Percentiles rank a stretch among this genome's conserved stretches.
These are phyloP conservation scores for Cetradonia linearis DNA, from an alignment of 495 filamentous ascomycete genomes.

Conservation along the genomic window DNA sequence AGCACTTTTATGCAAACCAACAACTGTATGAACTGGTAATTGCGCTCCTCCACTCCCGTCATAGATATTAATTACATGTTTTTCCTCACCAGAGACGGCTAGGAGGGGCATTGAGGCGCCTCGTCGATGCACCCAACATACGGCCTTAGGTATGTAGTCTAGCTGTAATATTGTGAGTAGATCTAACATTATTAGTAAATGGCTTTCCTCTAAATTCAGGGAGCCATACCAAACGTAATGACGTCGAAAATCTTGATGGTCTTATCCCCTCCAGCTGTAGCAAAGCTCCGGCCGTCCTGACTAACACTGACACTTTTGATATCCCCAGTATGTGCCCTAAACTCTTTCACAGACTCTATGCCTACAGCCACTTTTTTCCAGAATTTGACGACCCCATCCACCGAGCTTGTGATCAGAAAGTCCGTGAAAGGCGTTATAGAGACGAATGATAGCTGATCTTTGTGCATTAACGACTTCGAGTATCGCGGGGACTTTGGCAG, in stretches of 20 bases:
- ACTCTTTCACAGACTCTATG: slow-evolving; percentile 97
- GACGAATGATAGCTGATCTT: slow-evolving; percentile 78
- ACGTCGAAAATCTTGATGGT: slow-evolving; percentile 96
- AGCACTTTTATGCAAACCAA: slow-evolving; percentile 62
- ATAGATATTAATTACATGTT: slow-evolving; percentile 64
- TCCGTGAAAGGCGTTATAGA: slow-evolving; percentile 83
- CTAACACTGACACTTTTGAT: slow-evolving; percentile 75
- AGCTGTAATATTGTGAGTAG: slow-evolving; percentile 70
- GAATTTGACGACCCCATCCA: slow-evolving; percentile 94
- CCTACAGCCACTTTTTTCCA: slow-evolving; percentile 93
- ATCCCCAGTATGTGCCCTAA: slow-evolving; percentile 78
- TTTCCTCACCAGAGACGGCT: slow-evolving; percentile 75
- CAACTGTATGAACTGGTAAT: slow-evolving; percentile 61
- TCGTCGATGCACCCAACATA: slow-evolving; percentile 88
- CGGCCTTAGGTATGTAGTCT: slow-evolving; percentile 60
- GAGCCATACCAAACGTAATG: slow-evolving; percentile 62
- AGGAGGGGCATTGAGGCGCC: slow-evolving; percentile 80
- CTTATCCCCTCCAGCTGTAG: slow-evolving; percentile 75
- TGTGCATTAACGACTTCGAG: slow-evolving; percentile 97
- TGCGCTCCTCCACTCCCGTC: slow-evolving; percentile 79
- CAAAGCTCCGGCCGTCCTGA: slow-evolving; percentile 86
- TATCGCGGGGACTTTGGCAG: slow-evolving; percentile 76
- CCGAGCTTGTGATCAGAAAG: slow-evolving; percentile 85
- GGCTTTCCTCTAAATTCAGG: background rate
- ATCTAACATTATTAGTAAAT: slow-evolving; percentile 39